These are phyloP conservation scores for Amaranthus tricolor DNA, from an alignment of 179 eudicot species.

Conservation along the genomic window DNA sequence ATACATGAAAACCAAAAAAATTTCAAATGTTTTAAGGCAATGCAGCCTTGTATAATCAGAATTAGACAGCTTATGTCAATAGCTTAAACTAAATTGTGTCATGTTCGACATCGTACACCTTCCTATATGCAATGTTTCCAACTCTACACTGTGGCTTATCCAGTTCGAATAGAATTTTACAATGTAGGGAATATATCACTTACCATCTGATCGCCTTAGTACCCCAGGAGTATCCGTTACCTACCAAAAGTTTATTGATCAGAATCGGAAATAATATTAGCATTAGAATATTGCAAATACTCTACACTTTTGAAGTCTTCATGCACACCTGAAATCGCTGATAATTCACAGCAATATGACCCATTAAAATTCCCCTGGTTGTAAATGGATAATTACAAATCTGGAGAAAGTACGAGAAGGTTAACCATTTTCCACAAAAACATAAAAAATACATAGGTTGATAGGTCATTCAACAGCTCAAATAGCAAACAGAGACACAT, in stretches of 20 bases:
- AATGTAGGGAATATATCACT: slow-evolving; percentile 22
- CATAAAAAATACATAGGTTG: neutral
- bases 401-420: slow-evolving; percentile 36
- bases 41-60: neutral
- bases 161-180: neutral
- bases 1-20: neutral
- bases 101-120: neutral
- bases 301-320: neutral
- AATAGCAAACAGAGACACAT: neutral
- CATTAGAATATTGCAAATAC: slow-evolving; percentile 10
- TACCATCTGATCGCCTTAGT: slow-evolving; percentile 71
- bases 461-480: neutral
- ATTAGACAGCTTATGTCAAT: neutral
- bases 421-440: neutral
- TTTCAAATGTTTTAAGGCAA: neutral
- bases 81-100: neutral
- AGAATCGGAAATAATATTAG: neutral
- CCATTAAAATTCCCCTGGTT: slow-evolving; percentile 94
- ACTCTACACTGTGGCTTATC: neutral
- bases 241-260: slow-evolving; percentile 35
- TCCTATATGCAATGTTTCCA: neutral
- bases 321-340: slow-evolving; percentile 79
- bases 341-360: slow-evolving; percentile 75
- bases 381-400: slow-evolving; percentile 95
- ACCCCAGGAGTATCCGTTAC: slow-evolving; percentile 98